phyloP scores from a whole-genome alignment of 305 asterid species.

The Solanum chacoense region DNA sequence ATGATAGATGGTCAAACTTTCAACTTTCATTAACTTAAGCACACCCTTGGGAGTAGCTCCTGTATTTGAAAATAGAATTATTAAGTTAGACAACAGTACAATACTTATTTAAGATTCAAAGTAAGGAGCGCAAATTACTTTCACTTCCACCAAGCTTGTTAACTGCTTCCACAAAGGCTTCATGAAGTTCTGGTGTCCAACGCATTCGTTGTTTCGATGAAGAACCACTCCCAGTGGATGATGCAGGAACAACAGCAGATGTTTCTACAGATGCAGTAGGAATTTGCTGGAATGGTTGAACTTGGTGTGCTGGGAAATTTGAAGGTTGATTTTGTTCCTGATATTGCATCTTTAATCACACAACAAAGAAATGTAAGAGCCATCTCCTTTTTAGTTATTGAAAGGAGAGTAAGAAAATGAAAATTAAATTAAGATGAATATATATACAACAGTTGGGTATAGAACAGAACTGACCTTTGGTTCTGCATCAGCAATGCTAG shows the following conservation, averaged over 20 bases:
- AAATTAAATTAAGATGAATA: slow-evolving; percentile 7
- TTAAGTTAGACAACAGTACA: neutral
- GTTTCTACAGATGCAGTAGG: slow-evolving; percentile 51
- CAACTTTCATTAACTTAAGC: slow-evolving; percentile 78
- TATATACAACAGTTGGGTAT: neutral
- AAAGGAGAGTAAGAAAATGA: neutral
- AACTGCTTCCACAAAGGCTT: slow-evolving; percentile 87
- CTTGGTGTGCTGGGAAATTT: slow-evolving; percentile 32
- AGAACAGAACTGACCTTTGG: slow-evolving; percentile 34
- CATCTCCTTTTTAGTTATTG: neutral
- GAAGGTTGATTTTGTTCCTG: slow-evolving; percentile 36
- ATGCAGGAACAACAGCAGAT: slow-evolving; percentile 28
- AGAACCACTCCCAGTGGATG: slow-evolving; percentile 55
- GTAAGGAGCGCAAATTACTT: slow-evolving; percentile 30
- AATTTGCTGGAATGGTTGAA: slow-evolving; percentile 30
- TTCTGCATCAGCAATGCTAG: slow-evolving; percentile 34
- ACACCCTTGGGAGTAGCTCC: slow-evolving; percentile 98
- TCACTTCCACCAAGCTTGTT: slow-evolving; percentile 95
- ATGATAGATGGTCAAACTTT: slow-evolving; percentile 80
- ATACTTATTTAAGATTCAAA: slow-evolving; percentile 4
- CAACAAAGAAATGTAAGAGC: neutral
- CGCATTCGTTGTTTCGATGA: slow-evolving; percentile 85
- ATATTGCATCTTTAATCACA: slow-evolving; percentile 17
- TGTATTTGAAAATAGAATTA: slow-evolving; percentile 14
- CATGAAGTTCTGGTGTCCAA: slow-evolving; percentile 96